Percentiles rank a stretch among this genome's conserved stretches.
Conservation (phyloP, 2,329 filamentous ascomycete genomes). For the Pseudogymnoascus pannorum region DNA sequence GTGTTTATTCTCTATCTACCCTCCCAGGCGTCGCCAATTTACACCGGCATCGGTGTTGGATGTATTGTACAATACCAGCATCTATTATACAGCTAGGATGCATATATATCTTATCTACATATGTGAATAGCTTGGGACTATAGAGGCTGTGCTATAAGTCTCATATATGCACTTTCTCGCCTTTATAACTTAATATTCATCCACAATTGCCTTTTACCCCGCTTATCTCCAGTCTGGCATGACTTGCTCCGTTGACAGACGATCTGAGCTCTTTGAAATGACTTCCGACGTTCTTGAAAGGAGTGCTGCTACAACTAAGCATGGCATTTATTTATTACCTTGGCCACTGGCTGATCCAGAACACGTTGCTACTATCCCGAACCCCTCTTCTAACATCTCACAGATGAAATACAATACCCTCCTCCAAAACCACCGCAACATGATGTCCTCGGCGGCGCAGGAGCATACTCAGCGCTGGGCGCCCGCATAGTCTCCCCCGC, state of each 20-base stretch:
- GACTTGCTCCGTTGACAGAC: background rate
- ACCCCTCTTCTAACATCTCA: conserved; percentile 17
- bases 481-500: conserved; percentile 78
- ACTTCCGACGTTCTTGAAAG: background rate
- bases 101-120: background rate
- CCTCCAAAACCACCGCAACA: conserved; percentile 61
- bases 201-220: background rate
- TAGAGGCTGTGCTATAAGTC: background rate
- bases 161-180: background rate
- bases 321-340: background rate
- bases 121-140: background rate
- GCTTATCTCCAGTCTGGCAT: background rate
- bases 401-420: conserved; percentile 87
- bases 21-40: background rate
- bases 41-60: background rate
- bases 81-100: background rate
- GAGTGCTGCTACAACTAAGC: background rate
- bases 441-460: conserved; percentile 81
- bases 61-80: background rate
- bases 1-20: background rate
- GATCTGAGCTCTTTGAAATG: background rate
- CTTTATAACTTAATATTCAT: background rate
- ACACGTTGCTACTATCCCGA: background rate
- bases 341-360: background rate
- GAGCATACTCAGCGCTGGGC: conserved; percentile 78